A percentile compares a stretch with the other conserved stretches of the same genome.
phyloP scores from a whole-genome alignment of 495 filamentous ascomycete genomes.

The Letharia lupina region DNA sequence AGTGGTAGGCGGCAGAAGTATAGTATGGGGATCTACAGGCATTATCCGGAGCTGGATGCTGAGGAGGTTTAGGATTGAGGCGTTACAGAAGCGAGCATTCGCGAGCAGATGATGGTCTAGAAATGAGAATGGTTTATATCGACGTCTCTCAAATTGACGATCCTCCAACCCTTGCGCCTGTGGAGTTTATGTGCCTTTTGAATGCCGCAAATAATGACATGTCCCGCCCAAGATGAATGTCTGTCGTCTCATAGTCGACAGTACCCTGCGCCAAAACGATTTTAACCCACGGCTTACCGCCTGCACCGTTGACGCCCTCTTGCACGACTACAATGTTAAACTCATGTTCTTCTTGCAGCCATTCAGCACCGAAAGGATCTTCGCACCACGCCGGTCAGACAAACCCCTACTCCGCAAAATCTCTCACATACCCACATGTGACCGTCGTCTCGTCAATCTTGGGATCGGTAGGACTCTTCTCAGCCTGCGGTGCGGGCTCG shows the following conservation, averaged over 20 bases:
- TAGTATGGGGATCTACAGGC: constrained; percentile 48
- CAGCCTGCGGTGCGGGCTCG: not conserved
- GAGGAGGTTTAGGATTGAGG: constrained; percentile 6
- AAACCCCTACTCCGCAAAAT: not conserved
- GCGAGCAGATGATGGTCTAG: not conserved
- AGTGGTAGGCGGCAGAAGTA: constrained; percentile 50
- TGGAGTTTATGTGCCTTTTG: not conserved
- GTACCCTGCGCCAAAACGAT: not conserved
- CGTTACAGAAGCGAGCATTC: not conserved
- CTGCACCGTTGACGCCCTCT: not conserved
- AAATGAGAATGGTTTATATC: not conserved
- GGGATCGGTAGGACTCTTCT: too few relatives aligned
- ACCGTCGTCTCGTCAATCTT: not conserved
- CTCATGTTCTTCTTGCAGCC: not conserved
- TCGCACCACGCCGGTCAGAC: not conserved
- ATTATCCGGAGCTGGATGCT: constrained; percentile 54
- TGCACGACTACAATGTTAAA: not conserved
- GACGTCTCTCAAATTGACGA: not conserved
- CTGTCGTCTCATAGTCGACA: not conserved
- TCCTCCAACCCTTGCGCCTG: not conserved
- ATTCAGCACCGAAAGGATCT: not conserved
- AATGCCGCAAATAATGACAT: not conserved
- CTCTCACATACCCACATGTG: constrained; percentile 4
- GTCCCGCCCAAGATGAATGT: not conserved
- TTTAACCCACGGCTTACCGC: not conserved